Percentiles rank a stretch among this genome's conserved stretches.
Evolutionary conservation across 257 asterid species (phyloP).

Genomic region (Penstemon newberryi): DNA sequence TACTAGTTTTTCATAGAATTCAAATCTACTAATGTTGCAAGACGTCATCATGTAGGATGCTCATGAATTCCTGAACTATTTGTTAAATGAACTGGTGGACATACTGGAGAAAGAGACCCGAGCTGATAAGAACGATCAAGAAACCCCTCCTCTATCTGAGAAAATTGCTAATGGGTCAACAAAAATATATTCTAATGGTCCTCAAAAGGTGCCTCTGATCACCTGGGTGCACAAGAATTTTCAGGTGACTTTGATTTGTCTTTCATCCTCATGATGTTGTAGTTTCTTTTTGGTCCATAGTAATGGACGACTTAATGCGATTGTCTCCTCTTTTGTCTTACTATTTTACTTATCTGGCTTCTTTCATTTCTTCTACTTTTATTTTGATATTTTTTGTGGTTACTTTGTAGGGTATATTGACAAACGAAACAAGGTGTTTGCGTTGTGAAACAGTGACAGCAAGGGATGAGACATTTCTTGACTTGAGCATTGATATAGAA

Average conservation of each 20-base stretch:
- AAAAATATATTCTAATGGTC: conserved; percentile 46
- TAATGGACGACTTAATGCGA: background rate
- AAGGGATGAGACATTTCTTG: conserved; percentile 86
- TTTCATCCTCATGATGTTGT: conserved; percentile 14
- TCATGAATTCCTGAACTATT: conserved; percentile 84
- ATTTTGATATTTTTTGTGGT: background rate
- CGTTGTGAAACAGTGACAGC: conserved; percentile 95
- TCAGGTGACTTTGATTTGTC: conserved; percentile 51
- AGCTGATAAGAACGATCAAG: conserved; percentile 59
- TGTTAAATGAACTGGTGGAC: conserved; percentile 86
- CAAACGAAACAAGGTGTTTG: conserved; percentile 85
- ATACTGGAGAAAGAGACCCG: conserved; percentile 80
- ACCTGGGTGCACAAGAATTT: conserved; percentile 95
- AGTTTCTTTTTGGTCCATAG: background rate
- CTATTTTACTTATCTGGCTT: background rate
- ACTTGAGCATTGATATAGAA: conserved; percentile 89
- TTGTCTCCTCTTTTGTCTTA: conserved; percentile 1
- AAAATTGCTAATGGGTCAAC: conserved; percentile 68
- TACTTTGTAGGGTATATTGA: conserved; percentile 66
- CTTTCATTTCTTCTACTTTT: background rate
- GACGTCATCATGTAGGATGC: conserved; percentile 58
- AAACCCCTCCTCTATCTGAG: conserved; percentile 34
- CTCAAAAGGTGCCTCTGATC: conserved; percentile 60
- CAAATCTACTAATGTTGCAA: conserved; percentile 23
- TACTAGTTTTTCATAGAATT: conserved; percentile 2